A percentile compares a stretch with the other conserved stretches of the same genome.
Conservation (phyloP, 352 stramenopile genomes). For the Globisporangium okanoganense region DNA sequence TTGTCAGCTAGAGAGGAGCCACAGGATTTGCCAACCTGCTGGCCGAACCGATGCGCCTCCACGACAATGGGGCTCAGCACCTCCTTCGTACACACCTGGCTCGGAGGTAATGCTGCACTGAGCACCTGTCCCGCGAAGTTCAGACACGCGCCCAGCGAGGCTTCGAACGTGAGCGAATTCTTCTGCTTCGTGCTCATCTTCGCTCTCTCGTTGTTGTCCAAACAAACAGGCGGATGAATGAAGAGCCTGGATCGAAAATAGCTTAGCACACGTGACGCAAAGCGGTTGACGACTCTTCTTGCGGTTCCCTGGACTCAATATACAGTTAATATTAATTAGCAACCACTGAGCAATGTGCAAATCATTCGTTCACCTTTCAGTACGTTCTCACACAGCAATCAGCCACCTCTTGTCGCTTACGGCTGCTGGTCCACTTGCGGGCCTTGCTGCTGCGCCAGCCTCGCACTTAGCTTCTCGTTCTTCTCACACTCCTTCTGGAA, state of each 20-base stretch:
- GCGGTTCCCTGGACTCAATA: background rate
- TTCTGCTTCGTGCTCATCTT: conserved; percentile 30
- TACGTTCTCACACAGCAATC: background rate
- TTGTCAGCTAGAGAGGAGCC: background rate
- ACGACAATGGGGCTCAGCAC: conserved; percentile 47
- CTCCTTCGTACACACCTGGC: conserved; percentile 43
- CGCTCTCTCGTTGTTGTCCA: background rate
- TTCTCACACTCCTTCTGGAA: conserved; percentile 89
- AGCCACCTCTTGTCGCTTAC: background rate
- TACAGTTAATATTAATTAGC: conserved; percentile 9
- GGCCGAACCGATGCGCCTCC: conserved; percentile 48
- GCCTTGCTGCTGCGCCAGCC: conserved; percentile 11
- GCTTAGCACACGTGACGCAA: background rate
- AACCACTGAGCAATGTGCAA: background rate
- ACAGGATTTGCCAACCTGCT: conserved; percentile 22
- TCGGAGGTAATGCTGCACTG: conserved; percentile 9
- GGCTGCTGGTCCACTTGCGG: background rate
- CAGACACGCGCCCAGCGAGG: conserved; percentile 41
- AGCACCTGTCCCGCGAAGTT: conserved; percentile 41
- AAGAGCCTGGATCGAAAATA: background rate
- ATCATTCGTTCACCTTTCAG: background rate
- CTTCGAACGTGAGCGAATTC: conserved; percentile 16
- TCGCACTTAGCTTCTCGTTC: conserved; percentile 59
- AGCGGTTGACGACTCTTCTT: background rate
- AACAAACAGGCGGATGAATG: background rate